Conservation (phyloP, 805 yeast genomes). For the Osmozyma mogii region DNA sequence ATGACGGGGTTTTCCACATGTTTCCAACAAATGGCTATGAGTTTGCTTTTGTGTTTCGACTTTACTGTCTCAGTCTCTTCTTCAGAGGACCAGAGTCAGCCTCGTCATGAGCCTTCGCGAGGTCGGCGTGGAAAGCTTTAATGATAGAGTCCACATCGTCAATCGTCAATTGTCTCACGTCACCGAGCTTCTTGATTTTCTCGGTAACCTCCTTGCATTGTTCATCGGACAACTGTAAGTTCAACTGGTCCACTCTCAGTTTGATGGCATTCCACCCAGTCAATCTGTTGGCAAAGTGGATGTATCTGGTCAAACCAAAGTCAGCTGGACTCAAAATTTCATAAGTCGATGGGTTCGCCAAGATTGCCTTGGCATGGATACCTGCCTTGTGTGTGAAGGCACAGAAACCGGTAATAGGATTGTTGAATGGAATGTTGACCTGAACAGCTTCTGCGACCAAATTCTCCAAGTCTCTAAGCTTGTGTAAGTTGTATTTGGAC, state of each 20-base stretch:
- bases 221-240: constrained; percentile 79
- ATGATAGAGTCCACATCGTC: constrained; percentile 97
- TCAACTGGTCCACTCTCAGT: constrained; percentile 94
- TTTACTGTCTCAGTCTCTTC: too few relatives aligned
- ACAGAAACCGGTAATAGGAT: constrained; percentile 98
- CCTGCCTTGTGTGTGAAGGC: constrained; percentile 99
- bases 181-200: constrained; percentile 91
- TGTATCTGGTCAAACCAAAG: constrained; percentile 92
- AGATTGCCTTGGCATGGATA: constrained; percentile 96
- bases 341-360: constrained; percentile 98
- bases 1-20: too few relatives aligned
- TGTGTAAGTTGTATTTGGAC: constrained; percentile 90
- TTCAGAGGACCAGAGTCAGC: too few relatives aligned
- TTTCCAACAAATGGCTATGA: too few relatives aligned
- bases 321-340: constrained; percentile 93
- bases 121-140: constrained; percentile 82
- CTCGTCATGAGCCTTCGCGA: constrained; percentile 27
- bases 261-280: constrained; percentile 99
- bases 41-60: too few relatives aligned
- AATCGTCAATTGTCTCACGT: constrained; percentile 85
- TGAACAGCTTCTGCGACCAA: constrained; percentile 96
- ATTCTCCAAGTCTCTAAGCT: constrained; percentile 91
- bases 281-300: constrained; percentile 95
- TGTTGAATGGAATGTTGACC: constrained; percentile 95
- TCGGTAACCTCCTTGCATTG: constrained; percentile 93